Evolutionary conservation across 441 rosid genomes (phyloP).

Genomic region (Brassica hybrid): DNA sequence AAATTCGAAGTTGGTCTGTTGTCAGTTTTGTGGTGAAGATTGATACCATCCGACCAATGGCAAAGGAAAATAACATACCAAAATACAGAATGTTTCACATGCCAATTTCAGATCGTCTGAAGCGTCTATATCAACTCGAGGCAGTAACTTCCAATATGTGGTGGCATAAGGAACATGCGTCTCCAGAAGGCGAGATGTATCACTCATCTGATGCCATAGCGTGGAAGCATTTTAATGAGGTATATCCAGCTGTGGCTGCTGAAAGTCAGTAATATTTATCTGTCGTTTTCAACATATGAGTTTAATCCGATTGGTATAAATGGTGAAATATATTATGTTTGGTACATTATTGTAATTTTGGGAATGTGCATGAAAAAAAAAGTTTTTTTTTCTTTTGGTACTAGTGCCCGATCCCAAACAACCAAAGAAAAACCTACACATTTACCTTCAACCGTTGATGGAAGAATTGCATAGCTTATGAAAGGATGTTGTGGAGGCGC

Average conservation of each 20-base stretch:
- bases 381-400: background rate
- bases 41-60: background rate
- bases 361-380: background rate
- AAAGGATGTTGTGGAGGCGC: background rate
- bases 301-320: too few species aligned
- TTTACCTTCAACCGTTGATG: background rate
- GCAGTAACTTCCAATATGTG: background rate
- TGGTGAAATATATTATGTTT: background rate
- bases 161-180: too few species aligned
- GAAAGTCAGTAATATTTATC: background rate
- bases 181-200: background rate
- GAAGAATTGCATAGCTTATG: background rate
- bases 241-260: background rate
- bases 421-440: background rate
- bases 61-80: background rate
- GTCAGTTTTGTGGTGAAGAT: background rate
- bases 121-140: background rate
- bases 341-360: background rate
- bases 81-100: background rate
- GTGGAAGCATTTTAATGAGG: background rate
- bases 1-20: background rate
- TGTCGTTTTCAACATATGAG: background rate
- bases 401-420: background rate
- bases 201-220: background rate
- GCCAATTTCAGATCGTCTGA: background rate